phyloP scores from a whole-genome alignment of 768 basidiomycete species.

The Rossbeevera mucosa region DNA sequence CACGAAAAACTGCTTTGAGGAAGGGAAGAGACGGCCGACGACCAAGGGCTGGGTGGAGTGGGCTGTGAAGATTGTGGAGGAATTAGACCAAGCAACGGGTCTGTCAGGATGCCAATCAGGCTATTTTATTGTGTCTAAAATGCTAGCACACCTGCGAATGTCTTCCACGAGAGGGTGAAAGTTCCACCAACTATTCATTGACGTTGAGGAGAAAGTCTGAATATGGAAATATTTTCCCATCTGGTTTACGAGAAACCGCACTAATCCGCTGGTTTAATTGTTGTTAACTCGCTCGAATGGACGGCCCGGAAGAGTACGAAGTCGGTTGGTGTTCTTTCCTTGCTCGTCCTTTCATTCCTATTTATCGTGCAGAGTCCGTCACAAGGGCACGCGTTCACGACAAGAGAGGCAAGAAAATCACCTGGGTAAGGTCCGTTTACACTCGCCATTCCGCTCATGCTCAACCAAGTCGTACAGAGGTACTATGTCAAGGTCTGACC shows the following conservation, averaged over 20 bases:
- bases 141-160: constrained; percentile 42
- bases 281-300: constrained; percentile 25
- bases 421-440: constrained; percentile 43
- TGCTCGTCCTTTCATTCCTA: neutral
- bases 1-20: constrained; percentile 59
- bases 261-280: no score
- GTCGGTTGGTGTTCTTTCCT: constrained; percentile 47
- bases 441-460: constrained; percentile 2
- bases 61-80: constrained; percentile 64
- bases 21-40: constrained; percentile 62
- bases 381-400: constrained; percentile 47
- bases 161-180: constrained; percentile 57
- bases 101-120: constrained; percentile 33
- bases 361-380: constrained; percentile 43
- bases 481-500: constrained; percentile 54
- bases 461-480: constrained; percentile 36
- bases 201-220: neutral
- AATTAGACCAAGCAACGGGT: constrained; percentile 66
- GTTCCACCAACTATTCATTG: constrained; percentile 81
- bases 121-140: neutral
- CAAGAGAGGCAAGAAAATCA: constrained; percentile 41
- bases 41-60: constrained; percentile 60
- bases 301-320: constrained; percentile 53
- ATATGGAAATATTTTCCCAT: neutral
- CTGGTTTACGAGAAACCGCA: neutral